Evolutionary conservation across 2,329 filamentous ascomycete genomes (phyloP), one percentile per base, ranked within the genome.

Genomic region (Westerdykella sp.): DNA sequence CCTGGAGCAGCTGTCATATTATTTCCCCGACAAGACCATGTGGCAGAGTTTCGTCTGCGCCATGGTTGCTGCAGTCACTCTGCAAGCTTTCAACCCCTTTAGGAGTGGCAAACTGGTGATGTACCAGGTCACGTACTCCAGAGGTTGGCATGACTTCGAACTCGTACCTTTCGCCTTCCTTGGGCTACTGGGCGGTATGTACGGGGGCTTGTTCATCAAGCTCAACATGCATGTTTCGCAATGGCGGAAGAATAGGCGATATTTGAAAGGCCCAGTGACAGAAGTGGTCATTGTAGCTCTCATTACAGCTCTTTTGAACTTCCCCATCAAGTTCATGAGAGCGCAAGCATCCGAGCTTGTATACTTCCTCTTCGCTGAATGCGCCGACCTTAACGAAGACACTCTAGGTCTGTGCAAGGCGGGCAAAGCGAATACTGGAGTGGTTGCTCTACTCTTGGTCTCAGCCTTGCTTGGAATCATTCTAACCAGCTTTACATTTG

Each of bases 21-120:
- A 96, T 67, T 97, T 97, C 56, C 91, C 93, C 0, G 91, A 97
- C 69, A 97, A 97, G 69, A 97, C 93, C 9, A 97, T 98, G 93
- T 98, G 93, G 93, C 93, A 96, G 66, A 95, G 89, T 59, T 98
- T 98, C 61, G 93, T 98, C 34, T 97, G 93, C 59, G 93, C 93
- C 63, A 97, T 97, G 90, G 87, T 95, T n/a, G 93, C 90, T 13
- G 91, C 93, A 14, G 87, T 97, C 31, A 88, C 89, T 12, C 75
- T 98, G 4, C 91, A 97, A 66, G 87, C 87, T 5, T 79, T 95
- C 48, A 93, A 98, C 63, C 93, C 93, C 4, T 96, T 97, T 65
- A 81, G 93, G 41, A 95, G 90, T 1, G 93, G 91, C 42, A 94
- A 98, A 66, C 84, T 97, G 41, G 93, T 97, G 37, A 73, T 97